These are phyloP conservation scores for Fusarium mundagurra DNA, from an alignment of 2,329 filamentous ascomycete species.

Conservation along the genomic window DNA sequence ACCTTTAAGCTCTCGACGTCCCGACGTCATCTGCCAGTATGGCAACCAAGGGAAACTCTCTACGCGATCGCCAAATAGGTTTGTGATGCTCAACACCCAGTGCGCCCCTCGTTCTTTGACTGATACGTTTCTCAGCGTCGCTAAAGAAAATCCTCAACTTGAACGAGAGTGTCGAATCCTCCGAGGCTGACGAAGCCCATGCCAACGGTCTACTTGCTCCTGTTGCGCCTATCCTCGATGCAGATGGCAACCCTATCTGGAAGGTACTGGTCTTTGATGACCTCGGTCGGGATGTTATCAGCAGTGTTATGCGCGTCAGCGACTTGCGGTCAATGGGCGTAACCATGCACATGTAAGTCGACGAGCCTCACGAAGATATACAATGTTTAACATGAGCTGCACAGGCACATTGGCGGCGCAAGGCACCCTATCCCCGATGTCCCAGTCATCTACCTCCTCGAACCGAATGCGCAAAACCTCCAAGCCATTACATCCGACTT, in stretches of 20 bases:
- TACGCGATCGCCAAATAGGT: slow-evolving; percentile 64
- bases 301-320: slow-evolving; percentile 92
- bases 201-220: slow-evolving; percentile 73
- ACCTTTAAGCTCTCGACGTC: slow-evolving; percentile 16
- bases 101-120: neutral
- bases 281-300: slow-evolving; percentile 91
- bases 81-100: neutral
- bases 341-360: slow-evolving; percentile 86
- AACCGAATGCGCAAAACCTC: slow-evolving; percentile 84
- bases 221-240: slow-evolving; percentile 81
- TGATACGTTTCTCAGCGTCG: slow-evolving; percentile 67
- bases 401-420: slow-evolving; percentile 79
- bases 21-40: slow-evolving; percentile 49
- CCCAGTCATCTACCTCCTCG: slow-evolving; percentile 94
- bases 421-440: slow-evolving; percentile 95
- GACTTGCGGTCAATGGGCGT: slow-evolving; percentile 95
- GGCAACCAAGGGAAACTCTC: slow-evolving; percentile 57
- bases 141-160: slow-evolving; percentile 96
- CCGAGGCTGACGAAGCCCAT: slow-evolving; percentile 69
- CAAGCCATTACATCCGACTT: slow-evolving; percentile 86
- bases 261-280: slow-evolving; percentile 97
- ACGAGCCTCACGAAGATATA: neutral
- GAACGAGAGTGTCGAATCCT: slow-evolving; percentile 75
- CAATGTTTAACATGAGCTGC: slow-evolving; percentile 39
- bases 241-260: slow-evolving; percentile 94